Evolutionary conservation across 2,329 filamentous ascomycete genomes (phyloP), one percentile per base, ranked within the genome.

Genomic region (Incumbomyces lentus): DNA sequence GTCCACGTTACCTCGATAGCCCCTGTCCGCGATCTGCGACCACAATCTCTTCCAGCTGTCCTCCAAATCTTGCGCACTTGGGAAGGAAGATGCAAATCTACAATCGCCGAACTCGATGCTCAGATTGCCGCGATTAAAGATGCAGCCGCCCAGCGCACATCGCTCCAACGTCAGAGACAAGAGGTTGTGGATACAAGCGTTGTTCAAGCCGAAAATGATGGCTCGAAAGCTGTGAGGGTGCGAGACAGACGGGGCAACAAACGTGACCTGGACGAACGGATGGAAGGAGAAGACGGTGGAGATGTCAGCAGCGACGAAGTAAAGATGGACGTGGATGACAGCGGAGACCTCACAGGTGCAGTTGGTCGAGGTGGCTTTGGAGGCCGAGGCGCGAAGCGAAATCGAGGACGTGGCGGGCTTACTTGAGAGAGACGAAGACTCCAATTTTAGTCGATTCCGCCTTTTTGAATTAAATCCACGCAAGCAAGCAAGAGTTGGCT

Each of bases 11-110:
- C 81, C 42, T 82, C 84, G 50, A 80, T 95, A 29, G 80, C 89
- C 0, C 84, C 92, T 0, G 77, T 95, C 1, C 87, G 92, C 16
- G 92, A 98, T 62, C 77, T 95, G 1, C 76, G 79, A 1, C 87
- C 88, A 0, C 78, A 79, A 48, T 78, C 81, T 47, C 74, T 95
- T 11, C 76, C 80, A 0, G 65, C 68, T 1, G 82, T 95, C 68
- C 74, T 87, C 22, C 63, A 67, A 2, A 76, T 81, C 11, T 74
- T 98, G 10, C 71, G 74, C 26, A 74, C 74, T 46, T 98, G 90
- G 90, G 80, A 83, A 44, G 69, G 66, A n/a, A 80, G 88, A 49
- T 96, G 90, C 69, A 76, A 78, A 5, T 67, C 72, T 2, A 86
- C 87, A 1, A 78, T 95, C 2, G 68, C 66, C 0, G 83, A 84